Evolutionary conservation across 306 rosid species (phyloP).

Genomic region (Pachyrhizus erosus): DNA sequence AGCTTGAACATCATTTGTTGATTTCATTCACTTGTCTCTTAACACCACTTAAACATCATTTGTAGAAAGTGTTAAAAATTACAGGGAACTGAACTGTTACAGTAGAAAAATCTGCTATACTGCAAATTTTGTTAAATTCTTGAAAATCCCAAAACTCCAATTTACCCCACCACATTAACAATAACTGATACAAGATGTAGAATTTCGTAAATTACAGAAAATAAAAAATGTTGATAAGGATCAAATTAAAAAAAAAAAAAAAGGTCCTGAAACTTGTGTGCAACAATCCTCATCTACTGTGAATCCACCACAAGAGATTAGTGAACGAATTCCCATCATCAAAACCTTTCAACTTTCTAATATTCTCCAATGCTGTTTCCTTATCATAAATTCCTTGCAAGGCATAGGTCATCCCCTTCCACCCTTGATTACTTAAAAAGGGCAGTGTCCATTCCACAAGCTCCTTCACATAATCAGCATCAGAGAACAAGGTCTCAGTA

Average conservation of each 20-base stretch:
- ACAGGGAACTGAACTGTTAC: not conserved
- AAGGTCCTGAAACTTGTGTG: not conserved
- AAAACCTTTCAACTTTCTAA: slow-evolving; percentile 61
- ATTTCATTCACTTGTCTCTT: not conserved
- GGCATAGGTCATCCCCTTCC: slow-evolving; percentile 86
- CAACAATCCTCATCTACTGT: slow-evolving; percentile 60
- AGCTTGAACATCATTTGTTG: not conserved
- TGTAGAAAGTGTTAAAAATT: not conserved
- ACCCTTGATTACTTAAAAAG: slow-evolving; percentile 75
- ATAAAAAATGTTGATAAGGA: not conserved
- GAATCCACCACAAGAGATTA: slow-evolving; percentile 93
- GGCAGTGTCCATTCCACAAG: slow-evolving; percentile 86
- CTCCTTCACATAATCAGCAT: slow-evolving; percentile 64
- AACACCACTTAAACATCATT: not conserved
- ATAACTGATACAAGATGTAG: not conserved
- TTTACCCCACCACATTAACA: slow-evolving; percentile 1
- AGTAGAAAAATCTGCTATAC: not conserved
- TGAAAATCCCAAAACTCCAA: not conserved
- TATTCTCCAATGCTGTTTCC: slow-evolving; percentile 59
- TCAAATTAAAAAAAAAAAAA: not conserved
- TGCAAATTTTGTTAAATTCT: not conserved
- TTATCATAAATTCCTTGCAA: slow-evolving; percentile 77
- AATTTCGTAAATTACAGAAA: slow-evolving; percentile 8
- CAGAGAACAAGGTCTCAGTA: slow-evolving; percentile 69
- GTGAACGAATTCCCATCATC: slow-evolving; percentile 87